Evolutionary conservation across 331 rosid genomes (phyloP).

Genomic region (Phaseolus coccineus): DNA sequence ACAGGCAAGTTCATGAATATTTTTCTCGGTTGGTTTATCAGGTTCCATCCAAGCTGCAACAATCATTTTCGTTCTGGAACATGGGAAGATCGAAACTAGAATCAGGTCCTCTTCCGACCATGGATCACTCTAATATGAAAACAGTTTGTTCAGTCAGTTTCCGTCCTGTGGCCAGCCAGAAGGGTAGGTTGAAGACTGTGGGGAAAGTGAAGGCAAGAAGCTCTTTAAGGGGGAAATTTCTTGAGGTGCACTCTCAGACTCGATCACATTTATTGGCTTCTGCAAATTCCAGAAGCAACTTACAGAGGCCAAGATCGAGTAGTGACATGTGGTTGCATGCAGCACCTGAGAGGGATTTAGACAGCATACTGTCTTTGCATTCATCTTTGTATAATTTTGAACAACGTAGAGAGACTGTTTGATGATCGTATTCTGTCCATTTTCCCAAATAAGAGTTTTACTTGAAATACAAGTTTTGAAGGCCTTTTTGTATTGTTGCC

Average conservation of each 20-base stretch:
- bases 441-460: constrained; percentile 16
- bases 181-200: constrained; percentile 51
- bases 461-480: constrained; percentile 28
- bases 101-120: constrained; percentile 32
- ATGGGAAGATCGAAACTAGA: constrained; percentile 46
- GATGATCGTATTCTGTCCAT: constrained; percentile 12
- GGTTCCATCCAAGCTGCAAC: constrained; percentile 68
- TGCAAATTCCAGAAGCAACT: constrained; percentile 39
- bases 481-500: constrained; percentile 19
- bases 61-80: constrained; percentile 62
- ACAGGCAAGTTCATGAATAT: constrained; percentile 34
- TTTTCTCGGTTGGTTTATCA: constrained; percentile 48
- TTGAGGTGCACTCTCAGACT: constrained; percentile 40
- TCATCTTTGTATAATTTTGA: constrained; percentile 51
- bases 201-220: constrained; percentile 50
- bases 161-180: constrained; percentile 44
- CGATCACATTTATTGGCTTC: constrained; percentile 36
- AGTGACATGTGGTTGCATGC: constrained; percentile 59
- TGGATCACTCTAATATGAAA: constrained; percentile 27
- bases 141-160: constrained; percentile 57
- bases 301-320: constrained; percentile 36
- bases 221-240: constrained; percentile 46
- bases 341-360: constrained; percentile 64
- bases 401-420: constrained; percentile 31
- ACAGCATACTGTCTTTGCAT: constrained; percentile 69